Evolutionary conservation across 371 early-diverging fungal species (phyloP).

Genomic region (Actinomortierella ambigua): DNA sequence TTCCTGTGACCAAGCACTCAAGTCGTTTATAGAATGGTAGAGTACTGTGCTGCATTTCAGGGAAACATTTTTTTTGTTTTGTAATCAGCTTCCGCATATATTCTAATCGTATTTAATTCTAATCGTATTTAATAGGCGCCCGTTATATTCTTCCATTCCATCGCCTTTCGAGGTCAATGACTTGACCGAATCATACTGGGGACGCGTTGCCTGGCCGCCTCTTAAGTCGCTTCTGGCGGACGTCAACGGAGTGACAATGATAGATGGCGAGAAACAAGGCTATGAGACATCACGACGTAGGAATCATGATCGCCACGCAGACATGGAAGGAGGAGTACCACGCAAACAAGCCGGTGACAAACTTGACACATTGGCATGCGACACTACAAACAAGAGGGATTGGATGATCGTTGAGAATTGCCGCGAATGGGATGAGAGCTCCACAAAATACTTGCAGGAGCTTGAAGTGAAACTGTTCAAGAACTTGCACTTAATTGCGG

Average conservation of each 20-base stretch:
- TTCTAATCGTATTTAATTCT: too few species aligned
- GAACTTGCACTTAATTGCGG: slow-evolving; percentile 26
- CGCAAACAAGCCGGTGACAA: slow-evolving; percentile 24
- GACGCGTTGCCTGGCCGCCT: slow-evolving; percentile 22
- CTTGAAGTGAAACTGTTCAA: slow-evolving; percentile 24
- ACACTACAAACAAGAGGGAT: slow-evolving; percentile 16
- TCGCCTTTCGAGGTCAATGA: slow-evolving; percentile 24
- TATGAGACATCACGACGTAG: slow-evolving; percentile 22
- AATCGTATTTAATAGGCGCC: too few species aligned
- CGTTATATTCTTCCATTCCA: slow-evolving; percentile 5
- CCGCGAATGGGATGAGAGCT: slow-evolving; percentile 33
- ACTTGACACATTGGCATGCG: slow-evolving; percentile 26
- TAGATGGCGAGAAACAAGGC: slow-evolving; percentile 27
- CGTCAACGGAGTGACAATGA: slow-evolving; percentile 27
- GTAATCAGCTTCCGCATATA: too few species aligned
- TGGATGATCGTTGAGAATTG: slow-evolving; percentile 28
- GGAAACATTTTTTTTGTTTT: too few species aligned
- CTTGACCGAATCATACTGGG: slow-evolving; percentile 28
- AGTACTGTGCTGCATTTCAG: too few species aligned
- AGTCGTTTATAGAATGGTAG: too few species aligned
- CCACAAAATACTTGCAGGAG: slow-evolving; percentile 25
- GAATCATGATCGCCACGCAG: slow-evolving; percentile 9
- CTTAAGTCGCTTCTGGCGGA: slow-evolving; percentile 23
- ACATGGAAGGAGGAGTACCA: slow-evolving; percentile 8
- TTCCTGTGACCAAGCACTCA: too few species aligned